phyloP scores from a whole-genome alignment of 1,284 basidiomycete genomes.

The Rhizoctonia solani region DNA sequence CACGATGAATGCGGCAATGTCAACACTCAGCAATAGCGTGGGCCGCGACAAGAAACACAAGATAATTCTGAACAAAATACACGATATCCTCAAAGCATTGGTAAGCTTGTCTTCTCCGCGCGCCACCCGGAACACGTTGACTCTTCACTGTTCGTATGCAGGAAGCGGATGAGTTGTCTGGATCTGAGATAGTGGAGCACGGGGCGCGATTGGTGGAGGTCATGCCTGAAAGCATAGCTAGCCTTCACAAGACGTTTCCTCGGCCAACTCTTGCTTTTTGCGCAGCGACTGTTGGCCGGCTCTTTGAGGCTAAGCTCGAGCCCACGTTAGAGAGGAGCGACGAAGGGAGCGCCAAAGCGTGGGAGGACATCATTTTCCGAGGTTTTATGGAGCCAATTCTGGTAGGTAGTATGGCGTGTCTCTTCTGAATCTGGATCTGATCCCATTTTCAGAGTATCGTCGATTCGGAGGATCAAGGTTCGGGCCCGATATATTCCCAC shows the following conservation, averaged over 20 bases:
- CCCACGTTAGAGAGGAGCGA: neutral
- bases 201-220: conserved; percentile 5
- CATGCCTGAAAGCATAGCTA: conserved; percentile 1
- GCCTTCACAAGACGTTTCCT: conserved; percentile 9
- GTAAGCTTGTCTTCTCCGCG: neutral
- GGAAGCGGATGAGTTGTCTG: conserved; percentile 15
- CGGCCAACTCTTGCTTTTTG: conserved; percentile 20
- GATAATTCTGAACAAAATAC: conserved; percentile 5
- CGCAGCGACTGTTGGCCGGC: neutral
- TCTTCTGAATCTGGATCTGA: neutral
- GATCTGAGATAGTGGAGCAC: conserved; percentile 7
- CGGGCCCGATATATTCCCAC: no score
- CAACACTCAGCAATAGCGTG: neutral
- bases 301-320: conserved; percentile 18
- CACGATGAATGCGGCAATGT: neutral
- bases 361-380: conserved; percentile 24
- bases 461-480: conserved; percentile 16
- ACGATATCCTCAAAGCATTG: conserved; percentile 5
- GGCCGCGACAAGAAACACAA: conserved; percentile 11
- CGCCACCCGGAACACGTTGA: neutral
- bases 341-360: neutral
- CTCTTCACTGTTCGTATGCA: neutral
- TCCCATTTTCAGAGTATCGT: neutral
- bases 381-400: conserved; percentile 30
- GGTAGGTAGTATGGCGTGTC: neutral